phyloP scores from a whole-genome alignment of 1,284 basidiomycete genomes.

The Ceratorhiza oryzae-sativae region DNA sequence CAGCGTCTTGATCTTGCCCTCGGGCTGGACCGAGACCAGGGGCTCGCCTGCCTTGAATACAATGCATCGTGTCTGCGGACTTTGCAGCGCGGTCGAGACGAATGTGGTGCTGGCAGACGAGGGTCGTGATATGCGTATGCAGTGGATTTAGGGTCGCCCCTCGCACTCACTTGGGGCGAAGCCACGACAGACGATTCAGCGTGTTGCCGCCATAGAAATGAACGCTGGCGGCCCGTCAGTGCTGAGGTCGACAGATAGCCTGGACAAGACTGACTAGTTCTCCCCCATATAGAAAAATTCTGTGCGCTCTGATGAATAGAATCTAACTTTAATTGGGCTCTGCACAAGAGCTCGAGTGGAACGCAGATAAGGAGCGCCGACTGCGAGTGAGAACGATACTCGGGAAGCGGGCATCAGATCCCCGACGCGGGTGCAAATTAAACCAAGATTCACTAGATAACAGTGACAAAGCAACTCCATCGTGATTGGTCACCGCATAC shows the following conservation, averaged over 20 bases:
- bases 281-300: conserved; percentile 31
- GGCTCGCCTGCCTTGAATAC: conserved; percentile 75
- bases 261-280: conserved; percentile 27
- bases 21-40: conserved; percentile 54
- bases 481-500: conserved; percentile 8
- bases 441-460: background rate
- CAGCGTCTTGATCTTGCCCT: conserved; percentile 52
- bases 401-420: conserved; percentile 29
- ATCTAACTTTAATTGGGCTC: background rate
- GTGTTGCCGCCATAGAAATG: conserved; percentile 81
- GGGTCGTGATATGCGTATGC: background rate
- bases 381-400: background rate
- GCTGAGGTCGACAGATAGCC: background rate
- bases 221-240: conserved; percentile 44
- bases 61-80: conserved; percentile 72
- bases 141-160: background rate
- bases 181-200: conserved; percentile 86
- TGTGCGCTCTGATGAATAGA: background rate
- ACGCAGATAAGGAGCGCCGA: background rate
- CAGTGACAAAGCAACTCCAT: conserved; percentile 34
- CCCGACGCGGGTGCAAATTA: conserved; percentile 18
- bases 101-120: conserved; percentile 65
- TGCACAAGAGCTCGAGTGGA: background rate
- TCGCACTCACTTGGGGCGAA: conserved; percentile 54
- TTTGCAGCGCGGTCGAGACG: conserved; percentile 69